Percentiles rank a stretch among this genome's conserved stretches.
These are phyloP conservation scores for Priceomyces melissophilus DNA, from an alignment of 805 yeast species.

Conservation along the genomic window DNA sequence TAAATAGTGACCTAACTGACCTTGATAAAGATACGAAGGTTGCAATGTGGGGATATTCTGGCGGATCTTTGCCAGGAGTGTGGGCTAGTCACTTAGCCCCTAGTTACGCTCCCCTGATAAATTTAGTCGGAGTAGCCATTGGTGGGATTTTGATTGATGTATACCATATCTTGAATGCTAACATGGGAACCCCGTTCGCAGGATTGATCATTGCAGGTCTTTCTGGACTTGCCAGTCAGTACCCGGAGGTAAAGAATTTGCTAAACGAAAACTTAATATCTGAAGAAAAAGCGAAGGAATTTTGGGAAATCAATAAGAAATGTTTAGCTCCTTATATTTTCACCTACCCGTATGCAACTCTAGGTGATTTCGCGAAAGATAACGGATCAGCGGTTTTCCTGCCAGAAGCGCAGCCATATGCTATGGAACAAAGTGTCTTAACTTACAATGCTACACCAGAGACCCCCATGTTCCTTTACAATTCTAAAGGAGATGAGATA, in stretches of 20 bases:
- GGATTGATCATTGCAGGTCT: constrained; percentile 23
- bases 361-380: constrained; percentile 1
- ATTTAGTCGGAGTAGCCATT: constrained; percentile 23
- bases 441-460: constrained; percentile 13
- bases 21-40: constrained; percentile 16
- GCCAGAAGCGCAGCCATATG: constrained; percentile 10
- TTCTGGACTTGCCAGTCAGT: constrained; percentile 20
- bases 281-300: constrained; percentile 2
- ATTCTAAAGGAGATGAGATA: constrained; percentile 19
- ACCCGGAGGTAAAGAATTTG: constrained; percentile 18
- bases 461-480: constrained; percentile 21
- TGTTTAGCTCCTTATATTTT: constrained; percentile 1
- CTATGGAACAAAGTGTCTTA: constrained; percentile 21
- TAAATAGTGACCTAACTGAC: constrained; percentile 16
- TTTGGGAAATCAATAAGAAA: neutral
- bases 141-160: constrained; percentile 28
- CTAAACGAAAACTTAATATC: constrained; percentile 3
- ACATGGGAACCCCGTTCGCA: constrained; percentile 19
- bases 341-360: constrained; percentile 1
- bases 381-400: constrained; percentile 12
- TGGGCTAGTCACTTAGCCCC: constrained; percentile 29
- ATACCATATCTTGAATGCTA: constrained; percentile 14
- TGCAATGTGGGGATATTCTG: constrained; percentile 29
- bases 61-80: constrained; percentile 27
- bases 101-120: constrained; percentile 25